Percentiles rank a stretch among this genome's conserved stretches.
Evolutionary conservation across 2,329 filamentous ascomycete genomes (phyloP).

Genomic region (Endothia cerciana): DNA sequence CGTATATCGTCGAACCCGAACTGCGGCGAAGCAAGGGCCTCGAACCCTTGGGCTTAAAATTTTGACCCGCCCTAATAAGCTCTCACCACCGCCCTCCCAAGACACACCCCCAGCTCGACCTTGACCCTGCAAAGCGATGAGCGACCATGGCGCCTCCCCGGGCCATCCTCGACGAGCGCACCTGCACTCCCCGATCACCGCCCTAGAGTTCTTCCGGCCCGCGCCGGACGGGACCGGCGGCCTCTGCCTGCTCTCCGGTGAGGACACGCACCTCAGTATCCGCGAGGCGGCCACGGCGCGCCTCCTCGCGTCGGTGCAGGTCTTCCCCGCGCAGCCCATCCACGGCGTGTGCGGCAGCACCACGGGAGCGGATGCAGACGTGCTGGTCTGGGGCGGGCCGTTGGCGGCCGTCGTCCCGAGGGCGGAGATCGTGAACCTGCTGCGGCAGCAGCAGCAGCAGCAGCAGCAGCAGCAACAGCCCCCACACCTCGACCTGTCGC

Average conservation of each 20-base stretch:
- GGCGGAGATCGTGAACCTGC: constrained; percentile 41
- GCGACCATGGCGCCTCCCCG: constrained; percentile 14
- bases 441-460: constrained; percentile 29
- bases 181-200: constrained; percentile 61
- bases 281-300: constrained; percentile 48
- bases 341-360: constrained; percentile 65
- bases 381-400: constrained; percentile 73
- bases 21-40: not conserved
- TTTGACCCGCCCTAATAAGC: not conserved
- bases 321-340: constrained; percentile 72
- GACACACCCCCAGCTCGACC: not conserved
- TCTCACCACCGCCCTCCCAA: not conserved
- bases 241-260: constrained; percentile 58
- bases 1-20: not conserved
- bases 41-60: not conserved
- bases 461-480: constrained; percentile 1
- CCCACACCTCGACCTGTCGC: constrained; percentile 21
- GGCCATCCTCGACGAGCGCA: constrained; percentile 39
- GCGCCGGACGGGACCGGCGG: too few species aligned
- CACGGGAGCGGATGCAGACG: constrained; percentile 24
- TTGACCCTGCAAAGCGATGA: constrained; percentile 20
- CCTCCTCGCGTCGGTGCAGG: constrained; percentile 46
- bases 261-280: constrained; percentile 62
- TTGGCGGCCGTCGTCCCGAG: constrained; percentile 52
- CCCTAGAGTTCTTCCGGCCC: constrained; percentile 56